Evolutionary conservation across 768 basidiomycete species (phyloP), one percentile per base, ranked within the genome.

Genomic region (Suillus variegatus): DNA sequence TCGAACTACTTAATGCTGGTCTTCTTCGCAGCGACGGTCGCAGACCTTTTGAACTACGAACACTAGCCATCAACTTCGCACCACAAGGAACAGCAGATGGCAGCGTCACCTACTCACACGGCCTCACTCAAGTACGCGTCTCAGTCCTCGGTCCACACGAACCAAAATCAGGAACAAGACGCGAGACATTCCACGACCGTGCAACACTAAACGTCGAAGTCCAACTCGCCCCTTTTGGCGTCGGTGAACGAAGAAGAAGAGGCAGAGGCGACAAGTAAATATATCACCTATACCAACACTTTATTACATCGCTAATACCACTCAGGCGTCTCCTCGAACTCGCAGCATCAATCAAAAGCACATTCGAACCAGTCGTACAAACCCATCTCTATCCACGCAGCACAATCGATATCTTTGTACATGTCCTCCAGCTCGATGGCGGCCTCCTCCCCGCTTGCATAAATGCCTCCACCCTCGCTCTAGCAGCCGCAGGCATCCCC

Each of bases 331-430:
- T 93, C 67, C 81, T 92, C 66, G 97, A 99, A 78, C 82, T 97
- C 68, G 92, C 91, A 13, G 83, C 93, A 3, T 87, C 90, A 28
- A 89, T 99, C 67, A 93, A 94, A 79, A 89, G 93, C 38, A 99
- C 97, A 0, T 99, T 99, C 74, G 97, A 99, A 74, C 95, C 96
- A 49, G 94, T 97, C 63, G 86, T 99, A 28, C 92, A 95, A 74
- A 91, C 92, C 8, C 85, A 84, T 66, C 85, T 99, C 56, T 98
- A 97, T 78, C 97, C 97, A 25, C 89, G 97, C 58, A 93, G 93
- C 41, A 90, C 95, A 75, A 97, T 99, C 75, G 94, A 97, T 78
- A 89, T 99, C 66, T 93, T 89, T 76, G 84, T 99, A 8, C 95
- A 97, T 76, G 89, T 99, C 36, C 80, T 97, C 46, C 93, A 97